Evolutionary conservation across 768 basidiomycete genomes (phyloP).

Genomic region (Hypholoma fasciculare): DNA sequence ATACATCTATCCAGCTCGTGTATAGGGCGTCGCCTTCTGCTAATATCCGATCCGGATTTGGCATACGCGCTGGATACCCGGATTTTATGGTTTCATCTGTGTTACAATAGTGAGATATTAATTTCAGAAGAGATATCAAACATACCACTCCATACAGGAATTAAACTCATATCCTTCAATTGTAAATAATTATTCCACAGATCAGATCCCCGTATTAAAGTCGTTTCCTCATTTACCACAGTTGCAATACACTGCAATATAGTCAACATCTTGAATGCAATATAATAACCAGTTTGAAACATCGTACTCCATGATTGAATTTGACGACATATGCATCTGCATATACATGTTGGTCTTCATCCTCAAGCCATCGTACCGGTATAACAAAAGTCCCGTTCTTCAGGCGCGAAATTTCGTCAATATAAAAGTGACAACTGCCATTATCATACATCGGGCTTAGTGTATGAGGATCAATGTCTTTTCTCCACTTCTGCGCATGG

Average conservation of each 20-base stretch:
- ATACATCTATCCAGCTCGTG: constrained; percentile 30
- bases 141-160: constrained; percentile 22
- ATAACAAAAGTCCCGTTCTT: constrained; percentile 17
- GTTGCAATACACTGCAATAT: constrained; percentile 6
- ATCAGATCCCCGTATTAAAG: constrained; percentile 13
- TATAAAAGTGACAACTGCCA: constrained; percentile 14
- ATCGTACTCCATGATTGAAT: constrained; percentile 11
- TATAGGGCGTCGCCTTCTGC: constrained; percentile 32
- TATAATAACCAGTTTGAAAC: neutral
- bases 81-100: constrained; percentile 23
- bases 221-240: constrained; percentile 6
- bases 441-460: constrained; percentile 18
- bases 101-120: neutral
- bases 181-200: constrained; percentile 21
- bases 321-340: constrained; percentile 19
- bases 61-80: constrained; percentile 22
- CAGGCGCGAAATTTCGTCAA: constrained; percentile 18
- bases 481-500: constrained; percentile 14
- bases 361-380: constrained; percentile 24
- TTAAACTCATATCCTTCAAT: constrained; percentile 10
- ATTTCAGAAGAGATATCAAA: neutral
- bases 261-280: neutral
- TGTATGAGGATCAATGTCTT: constrained; percentile 8
- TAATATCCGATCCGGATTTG: constrained; percentile 29
- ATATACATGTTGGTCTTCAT: constrained; percentile 13